Base-by-base conservation (phyloP, 2,329 filamentous ascomycete species). In the Beauveria brongniartii region DNA sequence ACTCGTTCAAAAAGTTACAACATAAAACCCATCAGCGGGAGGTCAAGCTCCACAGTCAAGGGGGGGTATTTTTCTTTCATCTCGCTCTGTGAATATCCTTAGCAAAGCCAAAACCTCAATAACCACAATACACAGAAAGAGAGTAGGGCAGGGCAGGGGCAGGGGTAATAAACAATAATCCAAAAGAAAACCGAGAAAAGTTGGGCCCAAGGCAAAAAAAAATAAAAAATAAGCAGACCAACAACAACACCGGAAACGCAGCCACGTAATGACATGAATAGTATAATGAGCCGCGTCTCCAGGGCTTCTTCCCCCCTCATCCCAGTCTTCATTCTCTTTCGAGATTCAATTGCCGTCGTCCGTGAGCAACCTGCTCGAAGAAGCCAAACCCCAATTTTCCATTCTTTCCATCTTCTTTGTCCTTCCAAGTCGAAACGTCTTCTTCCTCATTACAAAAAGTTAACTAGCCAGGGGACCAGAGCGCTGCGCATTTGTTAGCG, bases 391-490 rank as follows among this genome's bases (percentile, higher is more conserved):
- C 47, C 48, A 52, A 53, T 53, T 47, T 58, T 40, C 57, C 52
- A 50, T 55, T 52, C 43, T 26, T 61, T 57, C 26, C 40, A n/a
- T 41, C 44, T 51, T 37, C 47, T 24, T 52, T 43, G 46, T 43
- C 55, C 22, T 41, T 37, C 46, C 5, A n/a, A 34, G 20, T 51
- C 20, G 37, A 46, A 34, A 50, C 51, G 47, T 47, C n/a, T 28
- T 48, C 3, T 34, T 50, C 12, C 34, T 44, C 34, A 54, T 72
- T 74, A 82, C 65, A 82, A 74, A 64, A 80, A 75, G 68, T 78
- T 79, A 72, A 79, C 79, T 63, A 82, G 75, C 71, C 79, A 82
- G 41, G 80, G 79, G 61, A 80, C 78, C 57, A 81, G 69, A 37
- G 79, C 80, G 62, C 75, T 78, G 61, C 26, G 20, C 46, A 7